phyloP scores from a whole-genome alignment of 1,139 yeast genomes.

The Pneumocystis murina region DNA sequence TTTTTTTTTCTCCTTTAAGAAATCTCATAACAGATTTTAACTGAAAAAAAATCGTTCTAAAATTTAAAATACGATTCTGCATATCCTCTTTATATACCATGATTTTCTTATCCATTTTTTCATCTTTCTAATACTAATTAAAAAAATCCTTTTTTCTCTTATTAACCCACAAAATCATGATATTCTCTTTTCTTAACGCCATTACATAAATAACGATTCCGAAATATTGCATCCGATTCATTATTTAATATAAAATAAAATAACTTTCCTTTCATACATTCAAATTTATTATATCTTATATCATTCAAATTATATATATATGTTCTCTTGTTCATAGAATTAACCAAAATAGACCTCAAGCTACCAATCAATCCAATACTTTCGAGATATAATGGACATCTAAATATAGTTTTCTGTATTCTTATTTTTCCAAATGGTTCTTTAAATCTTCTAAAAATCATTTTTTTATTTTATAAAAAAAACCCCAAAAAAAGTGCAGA shows the following conservation, averaged over 20 bases:
- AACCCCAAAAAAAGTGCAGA: background rate
- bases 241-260: background rate
- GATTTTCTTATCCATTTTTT: background rate
- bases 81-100: background rate
- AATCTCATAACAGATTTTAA: background rate
- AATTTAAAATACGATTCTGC: background rate
- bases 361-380: background rate
- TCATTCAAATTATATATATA: background rate
- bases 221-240: background rate
- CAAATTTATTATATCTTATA: background rate
- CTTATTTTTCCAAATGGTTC: background rate
- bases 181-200: background rate
- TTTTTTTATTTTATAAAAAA: background rate
- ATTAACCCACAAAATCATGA: background rate
- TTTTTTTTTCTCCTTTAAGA: background rate
- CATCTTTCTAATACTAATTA: background rate
- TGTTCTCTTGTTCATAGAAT: background rate
- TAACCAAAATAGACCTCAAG: background rate
- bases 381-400: background rate
- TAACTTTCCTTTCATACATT: background rate
- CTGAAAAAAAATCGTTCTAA: background rate
- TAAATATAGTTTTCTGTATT: background rate
- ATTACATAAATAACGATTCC: background rate
- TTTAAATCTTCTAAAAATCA: background rate
- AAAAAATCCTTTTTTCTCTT: background rate